A percentile compares a stretch with the other conserved stretches of the same genome.
Evolutionary conservation across 2,329 filamentous ascomycete genomes (phyloP).

Genomic region (Teratosphaeria destructans): DNA sequence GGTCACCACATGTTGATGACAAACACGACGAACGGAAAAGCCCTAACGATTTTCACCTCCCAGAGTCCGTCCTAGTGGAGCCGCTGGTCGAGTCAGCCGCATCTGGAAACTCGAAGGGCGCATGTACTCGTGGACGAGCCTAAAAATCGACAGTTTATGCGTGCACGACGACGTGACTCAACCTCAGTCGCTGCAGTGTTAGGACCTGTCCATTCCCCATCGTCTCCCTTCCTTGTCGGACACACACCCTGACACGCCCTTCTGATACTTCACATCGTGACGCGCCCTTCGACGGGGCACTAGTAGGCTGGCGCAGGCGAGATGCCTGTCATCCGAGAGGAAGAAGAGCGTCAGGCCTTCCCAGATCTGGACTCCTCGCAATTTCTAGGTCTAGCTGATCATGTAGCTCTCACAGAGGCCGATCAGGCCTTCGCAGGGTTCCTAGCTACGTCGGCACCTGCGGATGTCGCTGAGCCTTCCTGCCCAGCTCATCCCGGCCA

Average conservation of each 20-base stretch:
- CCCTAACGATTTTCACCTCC: not conserved
- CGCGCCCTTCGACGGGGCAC: constrained; percentile 9
- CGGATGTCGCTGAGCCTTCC: not conserved
- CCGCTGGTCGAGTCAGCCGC: not conserved
- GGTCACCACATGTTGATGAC: not conserved
- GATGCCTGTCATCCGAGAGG: constrained; percentile 9
- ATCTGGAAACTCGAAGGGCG: constrained; percentile 1
- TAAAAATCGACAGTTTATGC: not conserved
- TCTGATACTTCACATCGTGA: constrained; percentile 2
- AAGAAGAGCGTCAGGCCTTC: constrained; percentile 2
- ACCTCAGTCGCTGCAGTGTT: not conserved
- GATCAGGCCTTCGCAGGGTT: not conserved
- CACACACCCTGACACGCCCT: constrained; percentile 2
- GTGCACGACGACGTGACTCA: not conserved
- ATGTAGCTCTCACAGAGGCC: not conserved
- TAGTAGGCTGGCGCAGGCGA: constrained; percentile 1
- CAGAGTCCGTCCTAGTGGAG: not conserved
- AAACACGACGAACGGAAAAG: not conserved
- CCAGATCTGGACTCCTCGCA: constrained; percentile 5
- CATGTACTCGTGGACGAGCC: not conserved
- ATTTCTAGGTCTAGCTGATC: constrained; percentile 1
- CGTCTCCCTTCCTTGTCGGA: not conserved
- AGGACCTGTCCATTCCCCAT: not conserved
- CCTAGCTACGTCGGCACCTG: not conserved
- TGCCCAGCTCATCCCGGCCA: constrained; percentile 8